Base-by-base conservation (phyloP, 2,329 filamentous ascomycete species). In the Thermothelomyces thermophilus region DNA sequence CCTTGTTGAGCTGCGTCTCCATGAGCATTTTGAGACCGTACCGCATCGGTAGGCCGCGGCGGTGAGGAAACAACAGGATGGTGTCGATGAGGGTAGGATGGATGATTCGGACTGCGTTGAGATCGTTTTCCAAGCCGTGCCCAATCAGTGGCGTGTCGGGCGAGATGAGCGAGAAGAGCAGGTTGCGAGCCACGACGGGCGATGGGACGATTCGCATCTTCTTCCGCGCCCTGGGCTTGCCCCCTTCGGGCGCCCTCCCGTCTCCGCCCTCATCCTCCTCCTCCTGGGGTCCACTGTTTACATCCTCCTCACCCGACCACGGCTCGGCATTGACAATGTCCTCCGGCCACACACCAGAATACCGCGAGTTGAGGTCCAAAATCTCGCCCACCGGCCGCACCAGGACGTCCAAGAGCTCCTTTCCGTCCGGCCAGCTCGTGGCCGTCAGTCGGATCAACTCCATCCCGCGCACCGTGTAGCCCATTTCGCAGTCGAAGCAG, bases 401-500 rank as follows among this genome's bases (percentile, higher is more conserved):
- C 0, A 97, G 77, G 0, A 95, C 76, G 63, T 98, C 93, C 5
- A 97, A 71, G 0, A 98, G 67, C 46, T 78, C 76, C 46, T 83
- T 77, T 17, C 87, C 86, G 8, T 76, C 72, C 0, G 91, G 91
- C 90, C 93, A 98, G 9, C 84, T 82, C 3, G 91, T 84, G 5
- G 87, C 90, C 0, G 93, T 97, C 3, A 98, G 68, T 8, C 93
- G 87, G 50, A 97, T 84, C 16, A 98, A 76, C 66, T 98, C 93
- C 56, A 97, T 72, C 0, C 94, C 93, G 43, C 85, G 68, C 1
- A 87, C 87, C 0, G 94, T 98, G 63, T 95, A 97, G 4, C 87
- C 88, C 93, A 98, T 98, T 64, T 98, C 93, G 62, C 93, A 97
- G 65, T 98, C 93, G 61, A 98, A 91, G 56, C 83, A 86, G 10